Conservation (phyloP, 116 monocot genomes). For the Posidonia oceanica region DNA sequence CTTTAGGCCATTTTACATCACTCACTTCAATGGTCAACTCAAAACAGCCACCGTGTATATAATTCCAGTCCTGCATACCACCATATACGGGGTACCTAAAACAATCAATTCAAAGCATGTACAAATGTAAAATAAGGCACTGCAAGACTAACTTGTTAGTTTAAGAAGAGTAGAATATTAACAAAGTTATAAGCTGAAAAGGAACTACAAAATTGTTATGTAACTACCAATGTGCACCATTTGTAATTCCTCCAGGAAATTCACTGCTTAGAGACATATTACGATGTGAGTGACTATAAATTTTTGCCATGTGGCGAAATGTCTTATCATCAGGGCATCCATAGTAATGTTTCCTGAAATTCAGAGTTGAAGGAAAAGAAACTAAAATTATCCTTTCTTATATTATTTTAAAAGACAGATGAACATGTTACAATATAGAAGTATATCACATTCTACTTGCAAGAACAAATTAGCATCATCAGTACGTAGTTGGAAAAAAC, state of each 20-base stretch:
- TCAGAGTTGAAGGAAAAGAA: not conserved
- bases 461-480: not conserved
- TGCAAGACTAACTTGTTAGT: not conserved
- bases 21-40: conserved; percentile 91
- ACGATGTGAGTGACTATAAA: conserved; percentile 76
- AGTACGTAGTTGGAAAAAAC: too few relatives aligned
- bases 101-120: conserved; percentile 6
- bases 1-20: conserved; percentile 93
- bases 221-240: conserved; percentile 81
- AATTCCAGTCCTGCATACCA: conserved; percentile 99
- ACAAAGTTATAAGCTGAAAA: not conserved
- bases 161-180: too few relatives aligned
- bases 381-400: not conserved
- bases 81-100: conserved; percentile 97
- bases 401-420: not conserved
- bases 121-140: not conserved
- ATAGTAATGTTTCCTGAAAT: conserved; percentile 73
- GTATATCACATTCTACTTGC: not conserved
- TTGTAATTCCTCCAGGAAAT: conserved; percentile 89
- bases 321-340: conserved; percentile 90
- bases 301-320: conserved; percentile 71
- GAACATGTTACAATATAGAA: not conserved
- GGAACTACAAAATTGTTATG: not conserved
- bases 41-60: conserved; percentile 91
- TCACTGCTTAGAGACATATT: conserved; percentile 93